Base-by-base conservation (phyloP, 148 eudicot genomes). In the Fagopyrum esculentum region DNA sequence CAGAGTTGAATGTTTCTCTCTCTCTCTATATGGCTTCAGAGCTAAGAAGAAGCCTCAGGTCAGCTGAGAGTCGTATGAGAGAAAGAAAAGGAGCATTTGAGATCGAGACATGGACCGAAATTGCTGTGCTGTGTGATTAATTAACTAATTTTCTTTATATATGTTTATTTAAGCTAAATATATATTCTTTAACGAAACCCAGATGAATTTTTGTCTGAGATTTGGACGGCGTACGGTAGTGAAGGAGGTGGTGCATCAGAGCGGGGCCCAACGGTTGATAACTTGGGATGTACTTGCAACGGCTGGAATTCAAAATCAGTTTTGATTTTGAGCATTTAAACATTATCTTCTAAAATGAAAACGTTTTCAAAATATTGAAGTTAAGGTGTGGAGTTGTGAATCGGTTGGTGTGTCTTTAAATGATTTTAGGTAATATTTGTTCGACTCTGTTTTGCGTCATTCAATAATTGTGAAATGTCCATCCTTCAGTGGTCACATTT, bases 1-100 rank as follows among this genome's bases (percentile, higher is more conserved):
- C 74, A 71, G 17, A 71, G 74, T 26, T 71, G 74, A 49, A 71
- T 46, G 35, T 47, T 54, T 71, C 55, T 43, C 71, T 66, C 44
- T 63, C 44, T 30, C 40, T 35, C 40, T 35, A 35, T 35, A 35
- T 35, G 40, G 40, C 40, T 35, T 35, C 40, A 13, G 6, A 13
- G 17, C 19, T 40, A 13, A 4, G 5, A 15, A 13, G 71, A 40
- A 66, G 19, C 47, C 71, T 63, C 44, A 4, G 71, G 71, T 66
- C 71, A 66, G 71, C 69, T 63, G 5, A 66, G 71, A 43, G 71
- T 66, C 71, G 71, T 66, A 35, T 30, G 64, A 6, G 17, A 15
- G 43, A 35, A 13, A 12, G 6, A 11, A 63, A 66, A 40, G 71
- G 45, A 17, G 71, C 71, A 66, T 16, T 66, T 66, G 71, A 66